Conservation (phyloP, 371 early-diverging fungal species). For the Mucor indicus region DNA sequence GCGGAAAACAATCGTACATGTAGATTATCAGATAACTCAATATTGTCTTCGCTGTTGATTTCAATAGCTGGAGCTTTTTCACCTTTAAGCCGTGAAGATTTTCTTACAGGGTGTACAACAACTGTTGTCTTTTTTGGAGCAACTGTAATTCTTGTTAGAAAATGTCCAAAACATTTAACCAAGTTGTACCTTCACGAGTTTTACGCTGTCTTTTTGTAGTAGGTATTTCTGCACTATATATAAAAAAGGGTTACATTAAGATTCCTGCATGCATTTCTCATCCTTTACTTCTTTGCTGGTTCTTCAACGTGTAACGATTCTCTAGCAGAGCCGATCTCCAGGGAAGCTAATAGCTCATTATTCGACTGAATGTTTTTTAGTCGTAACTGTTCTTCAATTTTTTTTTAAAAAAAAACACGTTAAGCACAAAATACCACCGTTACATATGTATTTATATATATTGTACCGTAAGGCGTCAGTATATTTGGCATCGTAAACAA, state of each 20-base stretch:
- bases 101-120: slow-evolving; percentile 22
- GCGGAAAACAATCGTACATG: too few species aligned
- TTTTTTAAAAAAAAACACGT: too few species aligned
- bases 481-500: too few species aligned
- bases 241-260: neutral
- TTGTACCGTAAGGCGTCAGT: too few species aligned
- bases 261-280: neutral
- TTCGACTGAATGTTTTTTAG: slow-evolving; percentile 62
- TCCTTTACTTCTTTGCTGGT: neutral
- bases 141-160: neutral
- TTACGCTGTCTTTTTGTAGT: neutral
- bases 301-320: neutral
- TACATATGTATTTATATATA: too few species aligned
- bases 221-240: neutral
- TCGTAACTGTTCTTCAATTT: slow-evolving; percentile 62
- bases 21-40: slow-evolving; percentile 9
- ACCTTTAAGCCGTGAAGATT: slow-evolving; percentile 49
- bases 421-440: too few species aligned
- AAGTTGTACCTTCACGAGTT: neutral
- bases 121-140: neutral
- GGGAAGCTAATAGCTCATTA: slow-evolving; percentile 52
- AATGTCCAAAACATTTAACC: neutral
- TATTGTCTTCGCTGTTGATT: slow-evolving; percentile 28
- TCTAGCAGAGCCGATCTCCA: slow-evolving; percentile 28
- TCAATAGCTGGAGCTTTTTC: slow-evolving; percentile 31